Evolutionary conservation across 2,329 filamentous ascomycete species (phyloP).

Genomic region (Arthrinium phaeospermum): DNA sequence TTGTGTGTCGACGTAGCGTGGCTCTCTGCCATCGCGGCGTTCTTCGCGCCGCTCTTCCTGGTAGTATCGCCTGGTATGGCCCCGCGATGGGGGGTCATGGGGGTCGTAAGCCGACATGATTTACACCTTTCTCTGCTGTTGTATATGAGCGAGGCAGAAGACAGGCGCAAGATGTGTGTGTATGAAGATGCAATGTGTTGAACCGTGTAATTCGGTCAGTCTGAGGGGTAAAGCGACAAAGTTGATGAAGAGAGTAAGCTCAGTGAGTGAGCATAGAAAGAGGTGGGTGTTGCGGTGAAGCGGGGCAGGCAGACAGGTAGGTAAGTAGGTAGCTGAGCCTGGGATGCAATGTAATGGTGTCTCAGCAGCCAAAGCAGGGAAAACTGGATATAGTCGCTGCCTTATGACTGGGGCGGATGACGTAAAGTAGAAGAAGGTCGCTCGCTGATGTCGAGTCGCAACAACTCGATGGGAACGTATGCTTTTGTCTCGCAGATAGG

Average conservation of each 20-base stretch:
- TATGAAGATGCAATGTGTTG: neutral
- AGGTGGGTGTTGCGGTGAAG: constrained; percentile 20
- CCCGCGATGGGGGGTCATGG: constrained; percentile 53
- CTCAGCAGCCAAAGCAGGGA: constrained; percentile 13
- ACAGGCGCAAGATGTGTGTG: neutral
- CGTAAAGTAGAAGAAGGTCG: constrained; percentile 9
- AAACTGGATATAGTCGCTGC: constrained; percentile 17
- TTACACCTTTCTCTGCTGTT: constrained; percentile 6
- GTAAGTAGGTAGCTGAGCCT: neutral
- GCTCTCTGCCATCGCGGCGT: constrained; percentile 52
- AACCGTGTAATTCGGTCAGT: neutral
- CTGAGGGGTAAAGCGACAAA: constrained; percentile 16
- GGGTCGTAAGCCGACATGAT: constrained; percentile 59
- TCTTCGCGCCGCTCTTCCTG: constrained; percentile 50
- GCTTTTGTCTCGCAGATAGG: neutral
- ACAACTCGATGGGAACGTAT: neutral
- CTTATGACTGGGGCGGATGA: constrained; percentile 16
- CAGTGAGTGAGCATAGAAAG: constrained; percentile 6
- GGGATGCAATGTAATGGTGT: constrained; percentile 3
- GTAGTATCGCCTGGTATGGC: constrained; percentile 57
- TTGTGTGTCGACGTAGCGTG: constrained; percentile 59
- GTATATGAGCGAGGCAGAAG: neutral
- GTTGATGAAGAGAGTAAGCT: constrained; percentile 13
- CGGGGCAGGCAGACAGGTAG: constrained; percentile 9
- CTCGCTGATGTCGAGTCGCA: neutral